phyloP scores from a whole-genome alignment of 1,284 basidiomycete genomes.

The Phenoliferia sp. region DNA sequence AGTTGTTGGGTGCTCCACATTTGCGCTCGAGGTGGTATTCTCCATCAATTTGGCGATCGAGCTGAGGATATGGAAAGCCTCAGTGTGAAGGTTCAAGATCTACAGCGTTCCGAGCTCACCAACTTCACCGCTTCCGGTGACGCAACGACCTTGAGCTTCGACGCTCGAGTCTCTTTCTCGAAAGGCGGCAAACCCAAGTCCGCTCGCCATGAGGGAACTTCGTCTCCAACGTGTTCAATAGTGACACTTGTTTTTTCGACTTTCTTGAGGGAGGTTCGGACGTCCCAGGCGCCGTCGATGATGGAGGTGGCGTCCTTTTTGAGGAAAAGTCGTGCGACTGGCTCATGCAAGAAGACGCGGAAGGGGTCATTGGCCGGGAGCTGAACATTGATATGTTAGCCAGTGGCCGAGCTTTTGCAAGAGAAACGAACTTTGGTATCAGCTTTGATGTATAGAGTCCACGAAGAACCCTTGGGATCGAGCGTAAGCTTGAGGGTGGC shows the following conservation, averaged over 20 bases:
- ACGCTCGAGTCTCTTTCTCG: conserved; percentile 61
- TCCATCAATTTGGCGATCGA: conserved; percentile 79
- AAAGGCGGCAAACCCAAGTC: conserved; percentile 58
- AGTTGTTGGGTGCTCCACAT: conserved; percentile 82
- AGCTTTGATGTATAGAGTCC: conserved; percentile 65
- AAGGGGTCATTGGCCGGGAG: conserved; percentile 68
- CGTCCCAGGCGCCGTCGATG: conserved; percentile 71
- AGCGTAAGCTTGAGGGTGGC: conserved; percentile 73
- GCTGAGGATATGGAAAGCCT: no score
- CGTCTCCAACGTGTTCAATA: conserved; percentile 57
- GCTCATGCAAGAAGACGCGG: conserved; percentile 65
- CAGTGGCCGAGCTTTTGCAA: no score
- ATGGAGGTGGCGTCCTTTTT: conserved; percentile 44
- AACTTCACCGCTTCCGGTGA: conserved; percentile 40
- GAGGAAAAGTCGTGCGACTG: conserved; percentile 64
- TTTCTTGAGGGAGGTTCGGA: conserved; percentile 63
- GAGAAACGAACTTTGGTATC: background rate
- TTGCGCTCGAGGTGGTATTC: conserved; percentile 71
- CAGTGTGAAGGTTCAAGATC: no score
- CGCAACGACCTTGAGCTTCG: conserved; percentile 58
- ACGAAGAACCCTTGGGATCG: conserved; percentile 71
- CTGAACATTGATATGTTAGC: conserved; percentile 44
- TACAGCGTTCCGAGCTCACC: no score
- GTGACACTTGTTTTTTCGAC: conserved; percentile 42
- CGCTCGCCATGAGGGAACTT: background rate